Percentiles rank a stretch among this genome's conserved stretches.
phyloP scores from a whole-genome alignment of 768 basidiomycete genomes.

The Lactarius tabidus region DNA sequence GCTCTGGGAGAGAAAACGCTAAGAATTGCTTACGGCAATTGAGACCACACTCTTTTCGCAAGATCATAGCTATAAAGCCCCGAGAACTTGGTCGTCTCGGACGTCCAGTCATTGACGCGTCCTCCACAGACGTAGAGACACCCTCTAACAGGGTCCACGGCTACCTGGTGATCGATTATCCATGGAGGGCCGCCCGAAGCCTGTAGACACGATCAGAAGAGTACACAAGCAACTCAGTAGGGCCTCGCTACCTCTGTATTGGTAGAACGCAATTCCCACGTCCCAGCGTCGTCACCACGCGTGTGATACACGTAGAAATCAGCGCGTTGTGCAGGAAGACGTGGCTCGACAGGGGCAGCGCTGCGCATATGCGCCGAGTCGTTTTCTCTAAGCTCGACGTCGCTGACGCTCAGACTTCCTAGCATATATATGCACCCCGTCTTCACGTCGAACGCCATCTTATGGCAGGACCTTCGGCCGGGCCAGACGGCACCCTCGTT shows the following conservation, averaged over 20 bases:
- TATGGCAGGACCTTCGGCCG: conserved; percentile 69
- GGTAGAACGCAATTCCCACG: conserved; percentile 66
- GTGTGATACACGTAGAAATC: conserved; percentile 80
- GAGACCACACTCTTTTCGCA: conserved; percentile 59
- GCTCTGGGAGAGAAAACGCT: not conserved
- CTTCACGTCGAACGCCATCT: conserved; percentile 74
- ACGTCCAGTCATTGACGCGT: conserved; percentile 62
- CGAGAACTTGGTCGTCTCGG: conserved; percentile 57
- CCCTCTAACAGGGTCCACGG: conserved; percentile 65
- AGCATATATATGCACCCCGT: conserved; percentile 68
- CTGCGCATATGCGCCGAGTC: conserved; percentile 5
- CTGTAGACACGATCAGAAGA: conserved; percentile 33
- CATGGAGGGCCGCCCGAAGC: conserved; percentile 64
- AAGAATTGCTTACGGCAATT: conserved; percentile 51
- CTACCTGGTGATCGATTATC: conserved; percentile 80
- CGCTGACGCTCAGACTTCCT: conserved; percentile 61
- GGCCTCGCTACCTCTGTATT: conserved; percentile 56
- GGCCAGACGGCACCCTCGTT: conserved; percentile 61
- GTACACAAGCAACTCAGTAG: not conserved
- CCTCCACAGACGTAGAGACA: conserved; percentile 76
- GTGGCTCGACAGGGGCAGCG: conserved; percentile 3
- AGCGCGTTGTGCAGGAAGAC: conserved; percentile 39
- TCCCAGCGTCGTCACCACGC: conserved; percentile 53
- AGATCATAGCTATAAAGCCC: conserved; percentile 74
- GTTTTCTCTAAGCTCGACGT: conserved; percentile 28